Evolutionary conservation across 2,329 filamentous ascomycete genomes (phyloP).

Genomic region (Orbilia ellipsospora): DNA sequence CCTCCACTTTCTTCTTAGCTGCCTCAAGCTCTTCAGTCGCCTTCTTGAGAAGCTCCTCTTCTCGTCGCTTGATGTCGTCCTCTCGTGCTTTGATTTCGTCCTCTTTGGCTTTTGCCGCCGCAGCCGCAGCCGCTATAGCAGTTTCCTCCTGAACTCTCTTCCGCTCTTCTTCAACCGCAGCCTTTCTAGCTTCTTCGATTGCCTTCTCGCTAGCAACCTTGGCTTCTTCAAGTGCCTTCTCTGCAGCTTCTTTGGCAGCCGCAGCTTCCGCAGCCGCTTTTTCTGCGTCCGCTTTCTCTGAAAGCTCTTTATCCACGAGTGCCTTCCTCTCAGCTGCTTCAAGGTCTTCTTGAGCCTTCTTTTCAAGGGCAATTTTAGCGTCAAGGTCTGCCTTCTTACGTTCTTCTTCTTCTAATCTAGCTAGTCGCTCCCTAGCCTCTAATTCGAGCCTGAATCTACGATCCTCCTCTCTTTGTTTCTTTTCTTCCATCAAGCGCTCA

Average conservation of each 20-base stretch:
- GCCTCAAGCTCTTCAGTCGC: conserved; percentile 63
- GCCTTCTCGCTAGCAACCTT: conserved; percentile 59
- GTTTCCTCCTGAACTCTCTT: conserved; percentile 33
- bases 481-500: conserved; percentile 50
- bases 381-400: conserved; percentile 63
- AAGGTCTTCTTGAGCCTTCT: conserved; percentile 20
- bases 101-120: conserved; percentile 19
- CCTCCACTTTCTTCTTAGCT: conserved; percentile 64
- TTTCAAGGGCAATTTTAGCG: conserved; percentile 60
- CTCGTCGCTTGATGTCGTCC: conserved; percentile 55
- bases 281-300: conserved; percentile 45
- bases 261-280: conserved; percentile 48
- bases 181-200: conserved; percentile 33
- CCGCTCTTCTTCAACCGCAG: conserved; percentile 31
- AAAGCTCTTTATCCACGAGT: conserved; percentile 38
- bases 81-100: conserved; percentile 43
- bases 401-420: conserved; percentile 60
- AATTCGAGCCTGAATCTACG: conserved; percentile 57
- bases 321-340: conserved; percentile 32
- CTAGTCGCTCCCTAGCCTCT: conserved; percentile 55
- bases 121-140: conserved; percentile 14
- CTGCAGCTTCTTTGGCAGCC: conserved; percentile 59
- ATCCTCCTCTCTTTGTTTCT: conserved; percentile 54
- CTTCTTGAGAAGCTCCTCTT: conserved; percentile 60
- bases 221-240: conserved; percentile 44